Evolutionary conservation across 2,329 filamentous ascomycete genomes (phyloP).

Genomic region (Chaetothyriales sp.): DNA sequence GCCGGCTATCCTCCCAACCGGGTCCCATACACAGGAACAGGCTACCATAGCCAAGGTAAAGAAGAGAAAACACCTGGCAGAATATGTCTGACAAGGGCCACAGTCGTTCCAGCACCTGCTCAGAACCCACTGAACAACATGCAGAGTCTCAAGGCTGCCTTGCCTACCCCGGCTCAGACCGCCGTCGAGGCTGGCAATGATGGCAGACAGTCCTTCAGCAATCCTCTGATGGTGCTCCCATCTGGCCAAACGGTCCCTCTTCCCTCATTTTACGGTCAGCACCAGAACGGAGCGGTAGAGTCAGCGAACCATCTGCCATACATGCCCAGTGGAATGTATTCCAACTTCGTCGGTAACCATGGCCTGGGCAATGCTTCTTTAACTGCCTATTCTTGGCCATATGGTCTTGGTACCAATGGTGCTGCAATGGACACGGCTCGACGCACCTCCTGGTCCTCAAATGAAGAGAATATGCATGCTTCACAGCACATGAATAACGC

Average conservation of each 20-base stretch:
- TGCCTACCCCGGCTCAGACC: constrained; percentile 9
- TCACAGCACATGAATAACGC: constrained; percentile 42
- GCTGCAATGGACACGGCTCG: constrained; percentile 24
- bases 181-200: constrained; percentile 7
- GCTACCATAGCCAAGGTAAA: constrained; percentile 10
- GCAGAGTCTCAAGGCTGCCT: constrained; percentile 15
- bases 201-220: constrained; percentile 12
- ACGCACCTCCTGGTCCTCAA: constrained; percentile 27
- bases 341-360: constrained; percentile 21
- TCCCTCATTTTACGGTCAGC: constrained; percentile 12
- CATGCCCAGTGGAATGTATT: constrained; percentile 23
- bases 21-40: constrained; percentile 7
- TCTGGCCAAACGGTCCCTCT: constrained; percentile 17
- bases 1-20: constrained; percentile 10
- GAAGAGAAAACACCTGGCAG: background rate
- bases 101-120: background rate
- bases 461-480: constrained; percentile 37
- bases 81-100: background rate
- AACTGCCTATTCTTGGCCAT: constrained; percentile 25
- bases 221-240: constrained; percentile 16
- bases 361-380: constrained; percentile 21
- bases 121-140: constrained; percentile 13
- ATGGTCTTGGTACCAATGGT: constrained; percentile 23
- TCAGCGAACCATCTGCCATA: constrained; percentile 20
- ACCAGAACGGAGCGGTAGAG: constrained; percentile 7